Evolutionary conservation across 208 protist species (phyloP).

Genomic region (Trypanosoma mega): DNA sequence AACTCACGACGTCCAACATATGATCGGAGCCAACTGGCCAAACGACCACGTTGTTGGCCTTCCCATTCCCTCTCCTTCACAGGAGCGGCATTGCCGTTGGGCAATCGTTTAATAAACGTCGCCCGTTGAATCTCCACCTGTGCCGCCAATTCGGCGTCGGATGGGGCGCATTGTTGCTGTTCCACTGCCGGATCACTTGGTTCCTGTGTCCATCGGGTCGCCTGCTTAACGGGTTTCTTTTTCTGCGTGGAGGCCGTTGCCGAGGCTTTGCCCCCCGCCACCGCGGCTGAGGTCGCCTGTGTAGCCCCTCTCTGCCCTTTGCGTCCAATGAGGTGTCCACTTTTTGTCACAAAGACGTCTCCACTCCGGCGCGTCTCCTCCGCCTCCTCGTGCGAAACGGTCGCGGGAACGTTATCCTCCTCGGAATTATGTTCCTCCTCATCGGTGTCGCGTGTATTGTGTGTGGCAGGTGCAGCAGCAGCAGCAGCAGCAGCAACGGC

Average conservation of each 20-base stretch:
- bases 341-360: conserved; percentile 55
- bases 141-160: conserved; percentile 67
- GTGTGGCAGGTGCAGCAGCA: background rate
- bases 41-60: conserved; percentile 57
- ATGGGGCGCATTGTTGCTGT: conserved; percentile 42
- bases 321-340: conserved; percentile 51
- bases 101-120: conserved; percentile 76
- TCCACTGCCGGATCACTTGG: conserved; percentile 37
- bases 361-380: conserved; percentile 15
- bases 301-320: conserved; percentile 26
- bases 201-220: conserved; percentile 58
- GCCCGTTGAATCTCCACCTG: conserved; percentile 62
- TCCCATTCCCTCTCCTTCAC: conserved; percentile 84
- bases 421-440: background rate
- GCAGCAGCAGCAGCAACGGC: background rate
- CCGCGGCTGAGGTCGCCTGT: background rate
- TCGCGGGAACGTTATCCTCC: background rate
- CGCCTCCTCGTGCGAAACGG: no score
- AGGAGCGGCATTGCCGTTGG: conserved; percentile 58
- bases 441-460: conserved; percentile 11
- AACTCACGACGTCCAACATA: conserved; percentile 78
- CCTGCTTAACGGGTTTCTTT: conserved; percentile 52
- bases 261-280: conserved; percentile 6
- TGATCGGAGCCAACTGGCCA: conserved; percentile 75
- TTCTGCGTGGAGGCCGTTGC: conserved; percentile 31